Evolutionary conservation across 495 filamentous ascomycete species (phyloP).

Genomic region (Podospora comata): DNA sequence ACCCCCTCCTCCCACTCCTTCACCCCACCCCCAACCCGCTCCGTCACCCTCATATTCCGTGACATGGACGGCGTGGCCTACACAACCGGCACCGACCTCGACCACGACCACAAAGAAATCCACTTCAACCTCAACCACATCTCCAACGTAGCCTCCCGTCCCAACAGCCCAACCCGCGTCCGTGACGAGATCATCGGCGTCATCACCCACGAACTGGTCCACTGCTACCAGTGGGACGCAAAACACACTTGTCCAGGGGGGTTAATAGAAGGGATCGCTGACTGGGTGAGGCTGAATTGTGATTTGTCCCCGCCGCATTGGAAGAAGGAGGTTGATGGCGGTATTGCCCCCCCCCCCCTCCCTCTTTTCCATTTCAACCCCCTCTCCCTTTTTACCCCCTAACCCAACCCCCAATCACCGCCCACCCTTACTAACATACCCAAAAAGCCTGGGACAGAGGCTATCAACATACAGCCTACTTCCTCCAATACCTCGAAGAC

Average conservation of each 20-base stretch:
- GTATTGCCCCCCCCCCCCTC: constrained; percentile 14
- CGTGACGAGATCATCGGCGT: constrained; percentile 77
- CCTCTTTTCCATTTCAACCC: neutral
- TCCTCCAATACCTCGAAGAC: constrained; percentile 70
- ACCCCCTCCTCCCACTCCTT: constrained; percentile 41
- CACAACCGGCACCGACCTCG: constrained; percentile 77
- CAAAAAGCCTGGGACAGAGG: constrained; percentile 75
- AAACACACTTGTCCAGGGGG: constrained; percentile 66
- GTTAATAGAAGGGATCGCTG: constrained; percentile 87
- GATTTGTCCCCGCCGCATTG: constrained; percentile 80
- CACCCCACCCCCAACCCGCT: constrained; percentile 54
- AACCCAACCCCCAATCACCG: too few species aligned
- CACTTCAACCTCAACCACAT: constrained; percentile 83
- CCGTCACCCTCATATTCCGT: constrained; percentile 82
- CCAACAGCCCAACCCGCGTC: constrained; percentile 27
- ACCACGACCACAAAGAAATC: constrained; percentile 91
- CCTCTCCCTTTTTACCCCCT: too few species aligned
- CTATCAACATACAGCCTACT: constrained; percentile 90
- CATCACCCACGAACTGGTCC: constrained; percentile 87
- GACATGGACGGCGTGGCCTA: constrained; percentile 82
- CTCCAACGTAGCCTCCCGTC: constrained; percentile 34
- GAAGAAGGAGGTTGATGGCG: constrained; percentile 49
- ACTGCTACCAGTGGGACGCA: constrained; percentile 86
- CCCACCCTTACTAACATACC: too few species aligned
- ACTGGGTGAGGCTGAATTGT: constrained; percentile 81